Evolutionary conservation across 306 rosid genomes (phyloP), one percentile per base, ranked within the genome.

Genomic region (Ormosia semicastrata): DNA sequence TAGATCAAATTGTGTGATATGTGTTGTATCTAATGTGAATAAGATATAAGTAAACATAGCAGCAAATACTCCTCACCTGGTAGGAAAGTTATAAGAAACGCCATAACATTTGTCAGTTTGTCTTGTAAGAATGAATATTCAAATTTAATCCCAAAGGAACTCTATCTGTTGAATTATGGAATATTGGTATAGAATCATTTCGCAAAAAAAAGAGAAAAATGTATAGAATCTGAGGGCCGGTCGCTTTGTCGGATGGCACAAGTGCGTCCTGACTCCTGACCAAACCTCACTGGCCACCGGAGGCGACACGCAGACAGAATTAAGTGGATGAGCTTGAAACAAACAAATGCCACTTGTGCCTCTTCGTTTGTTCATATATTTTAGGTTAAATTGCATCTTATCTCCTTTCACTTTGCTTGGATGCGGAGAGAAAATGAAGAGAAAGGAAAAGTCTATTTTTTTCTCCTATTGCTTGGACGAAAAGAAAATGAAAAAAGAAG

Each of bases 81-180:
- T 18, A 44, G 83, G 71, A 66, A 84, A 56, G 69, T 44, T 56
- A 41, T 30, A 15, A 73, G 41, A 73, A 72, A 66, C 56, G 44
- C 44, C 66, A 11, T 11, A 2, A 18, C 9, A n/a, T 64, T 34
- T 66, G 4, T 46, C 5, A 3, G 52, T 2, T 46, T 46, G 58
- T 65, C 69, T 5, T 36, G 24, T 47, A 40, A 18, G 18, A 74
- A 36, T 15, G 65, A 34, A 72, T 72, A 52, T 72, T 72, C 36
- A 15, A 72, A 41, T 30, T 50, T 50, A 57, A 69, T 43, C 58
- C 71, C 34, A 39, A 54, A 36, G 50, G 36, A 37, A 36, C 67
- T 33, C 36, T 10, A 62, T 62, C 67, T 32, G 3, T 59, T 59
- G 67, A 24, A 24, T 24, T 24, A 24, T 24, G 1, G 24, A 24